Evolutionary conservation across 2,329 filamentous ascomycete species (phyloP).

Genomic region (Calonectria fujianensis): DNA sequence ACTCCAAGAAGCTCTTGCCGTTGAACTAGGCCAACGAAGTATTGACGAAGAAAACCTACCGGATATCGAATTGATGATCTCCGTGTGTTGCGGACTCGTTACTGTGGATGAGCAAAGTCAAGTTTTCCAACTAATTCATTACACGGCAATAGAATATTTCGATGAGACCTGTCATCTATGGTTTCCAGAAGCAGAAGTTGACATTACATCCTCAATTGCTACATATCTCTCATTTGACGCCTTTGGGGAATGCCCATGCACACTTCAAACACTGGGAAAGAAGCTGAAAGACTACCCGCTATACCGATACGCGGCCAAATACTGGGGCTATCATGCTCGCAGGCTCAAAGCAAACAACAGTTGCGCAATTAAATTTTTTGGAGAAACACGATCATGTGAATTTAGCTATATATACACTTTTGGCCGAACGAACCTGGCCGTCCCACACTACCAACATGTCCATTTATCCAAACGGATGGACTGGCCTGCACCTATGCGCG

Average conservation of each 20-base stretch:
- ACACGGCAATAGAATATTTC: slow-evolving; percentile 8
- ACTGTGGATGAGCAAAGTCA: neutral
- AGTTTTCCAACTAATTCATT: neutral
- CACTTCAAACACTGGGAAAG: slow-evolving; percentile 34
- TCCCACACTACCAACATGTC: slow-evolving; percentile 27
- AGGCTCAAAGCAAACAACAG: slow-evolving; percentile 31
- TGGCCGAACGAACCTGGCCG: slow-evolving; percentile 23
- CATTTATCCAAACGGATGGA: slow-evolving; percentile 37
- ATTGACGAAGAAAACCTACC: neutral
- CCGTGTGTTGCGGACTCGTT: neutral
- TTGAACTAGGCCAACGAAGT: neutral
- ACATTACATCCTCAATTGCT: slow-evolving; percentile 58
- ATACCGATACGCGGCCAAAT: slow-evolving; percentile 56
- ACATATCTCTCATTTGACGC: slow-evolving; percentile 60
- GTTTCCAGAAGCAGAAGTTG: slow-evolving; percentile 44
- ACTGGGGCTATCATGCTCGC: slow-evolving; percentile 60
- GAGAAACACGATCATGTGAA: slow-evolving; percentile 38
- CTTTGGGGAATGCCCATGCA: slow-evolving; percentile 41
- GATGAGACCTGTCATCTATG: neutral
- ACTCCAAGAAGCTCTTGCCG: slow-evolving; percentile 9
- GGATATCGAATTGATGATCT: neutral
- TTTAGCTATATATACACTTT: slow-evolving; percentile 47
- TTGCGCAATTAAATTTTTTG: slow-evolving; percentile 49
- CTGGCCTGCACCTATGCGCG: slow-evolving; percentile 51
- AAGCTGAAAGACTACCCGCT: slow-evolving; percentile 51